Conservation (phyloP, 225 moss, liverwort and hornwort species). For the Bryum argenteum region DNA sequence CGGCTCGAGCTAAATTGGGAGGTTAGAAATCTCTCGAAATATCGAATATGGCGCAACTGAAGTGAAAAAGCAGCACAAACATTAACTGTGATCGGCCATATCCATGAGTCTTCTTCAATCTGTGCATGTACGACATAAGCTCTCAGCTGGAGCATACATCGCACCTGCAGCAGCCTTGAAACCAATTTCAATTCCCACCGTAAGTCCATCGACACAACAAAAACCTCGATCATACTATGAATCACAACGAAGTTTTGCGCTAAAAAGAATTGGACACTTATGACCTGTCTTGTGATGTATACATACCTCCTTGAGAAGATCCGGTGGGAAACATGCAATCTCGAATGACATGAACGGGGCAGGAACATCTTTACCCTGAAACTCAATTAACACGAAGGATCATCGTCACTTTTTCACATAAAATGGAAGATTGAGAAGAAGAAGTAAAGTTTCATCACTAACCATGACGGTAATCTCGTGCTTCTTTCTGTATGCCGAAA, state of each 20-base stretch:
- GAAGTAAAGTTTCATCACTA: conserved; percentile 1
- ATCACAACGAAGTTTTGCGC: too few species aligned
- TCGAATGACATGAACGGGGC: conserved; percentile 88
- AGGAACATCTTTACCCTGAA: conserved; percentile 88
- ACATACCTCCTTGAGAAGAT: conserved; percentile 70
- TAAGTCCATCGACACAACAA: conserved; percentile 57
- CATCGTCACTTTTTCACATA: neutral
- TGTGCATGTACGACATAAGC: conserved; percentile 92
- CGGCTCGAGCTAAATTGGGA: too few species aligned
- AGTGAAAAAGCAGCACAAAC: neutral
- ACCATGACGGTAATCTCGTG: conserved; percentile 91
- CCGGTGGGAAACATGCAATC: conserved; percentile 71
- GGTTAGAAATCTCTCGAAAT: too few species aligned
- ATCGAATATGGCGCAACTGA: too few species aligned
- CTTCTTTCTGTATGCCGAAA: conserved; percentile 67
- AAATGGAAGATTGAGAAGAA: neutral
- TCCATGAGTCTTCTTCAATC: conserved; percentile 57
- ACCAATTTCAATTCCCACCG: conserved; percentile 75
- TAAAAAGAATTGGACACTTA: too few species aligned
- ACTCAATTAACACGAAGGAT: neutral
- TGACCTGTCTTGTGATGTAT: too few species aligned
- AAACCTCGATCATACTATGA: too few species aligned
- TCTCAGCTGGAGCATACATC: conserved; percentile 99
- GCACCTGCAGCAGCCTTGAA: conserved; percentile 92
- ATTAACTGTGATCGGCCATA: too few species aligned